These are phyloP conservation scores for Magnaporthiopsis incrustans DNA, from an alignment of 2,329 filamentous ascomycete genomes.

Conservation along the genomic window DNA sequence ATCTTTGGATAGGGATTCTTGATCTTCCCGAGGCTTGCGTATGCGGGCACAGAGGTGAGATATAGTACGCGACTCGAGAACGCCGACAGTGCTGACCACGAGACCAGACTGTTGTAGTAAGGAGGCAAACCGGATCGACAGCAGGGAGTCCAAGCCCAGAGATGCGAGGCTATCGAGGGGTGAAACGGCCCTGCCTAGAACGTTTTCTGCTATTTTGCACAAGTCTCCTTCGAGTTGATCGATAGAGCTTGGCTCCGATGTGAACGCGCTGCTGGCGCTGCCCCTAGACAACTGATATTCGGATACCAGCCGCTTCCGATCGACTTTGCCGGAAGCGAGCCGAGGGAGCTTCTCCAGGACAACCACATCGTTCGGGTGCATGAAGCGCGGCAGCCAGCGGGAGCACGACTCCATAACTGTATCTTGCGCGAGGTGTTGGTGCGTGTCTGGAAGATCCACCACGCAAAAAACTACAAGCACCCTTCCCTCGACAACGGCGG, in stretches of 20 bases:
- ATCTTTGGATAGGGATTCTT: too few relatives aligned
- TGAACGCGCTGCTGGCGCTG: neutral
- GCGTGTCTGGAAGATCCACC: constrained; percentile 26
- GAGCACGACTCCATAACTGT: constrained; percentile 53
- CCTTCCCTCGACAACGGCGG: constrained; percentile 53
- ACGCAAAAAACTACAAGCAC: constrained; percentile 70
- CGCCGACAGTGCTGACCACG: constrained; percentile 45
- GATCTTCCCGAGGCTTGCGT: neutral
- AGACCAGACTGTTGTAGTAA: constrained; percentile 50
- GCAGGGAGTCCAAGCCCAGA: constrained; percentile 32
- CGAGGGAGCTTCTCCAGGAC: constrained; percentile 59
- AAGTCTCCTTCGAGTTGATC: constrained; percentile 26
- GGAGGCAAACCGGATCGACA: constrained; percentile 49
- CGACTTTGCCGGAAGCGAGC: constrained; percentile 76
- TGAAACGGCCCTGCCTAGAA: constrained; percentile 20
- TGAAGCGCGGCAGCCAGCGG: constrained; percentile 72
- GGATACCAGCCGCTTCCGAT: constrained; percentile 55
- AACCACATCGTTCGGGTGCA: constrained; percentile 71
- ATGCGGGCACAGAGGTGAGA: constrained; percentile 16
- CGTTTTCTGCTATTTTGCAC: constrained; percentile 20
- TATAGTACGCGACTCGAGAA: constrained; percentile 50
- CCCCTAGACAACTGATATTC: constrained; percentile 35
- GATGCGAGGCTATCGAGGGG: constrained; percentile 22
- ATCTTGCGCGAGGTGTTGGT: neutral
- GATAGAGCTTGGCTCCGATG: neutral